A percentile compares a stretch with the other conserved stretches of the same genome.
These are phyloP conservation scores for Evernia prunastri DNA, from an alignment of 495 filamentous ascomycete species.

Conservation along the genomic window DNA sequence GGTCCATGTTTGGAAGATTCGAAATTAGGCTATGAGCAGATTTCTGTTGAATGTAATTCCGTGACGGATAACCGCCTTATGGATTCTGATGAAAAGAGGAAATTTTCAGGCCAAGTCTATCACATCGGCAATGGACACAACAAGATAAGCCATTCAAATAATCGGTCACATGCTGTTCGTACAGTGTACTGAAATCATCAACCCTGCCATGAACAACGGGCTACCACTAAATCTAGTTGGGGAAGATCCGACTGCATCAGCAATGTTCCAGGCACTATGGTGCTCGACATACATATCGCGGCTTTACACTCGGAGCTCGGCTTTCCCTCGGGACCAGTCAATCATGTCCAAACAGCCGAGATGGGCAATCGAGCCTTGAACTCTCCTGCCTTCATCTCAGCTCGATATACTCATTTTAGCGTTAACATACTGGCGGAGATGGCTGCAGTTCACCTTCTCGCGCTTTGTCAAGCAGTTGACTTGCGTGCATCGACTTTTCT, in stretches of 20 bases:
- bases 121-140: conserved; percentile 58
- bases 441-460: conserved; percentile 44
- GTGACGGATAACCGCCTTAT: conserved; percentile 58
- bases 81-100: conserved; percentile 49
- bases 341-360: conserved; percentile 52
- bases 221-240: conserved; percentile 51
- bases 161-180: conserved; percentile 52
- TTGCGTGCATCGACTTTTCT: too few species aligned
- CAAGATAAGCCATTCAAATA: conserved; percentile 42
- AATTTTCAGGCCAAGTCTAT: conserved; percentile 58
- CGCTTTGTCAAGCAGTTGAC: too few species aligned
- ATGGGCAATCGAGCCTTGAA: conserved; percentile 57
- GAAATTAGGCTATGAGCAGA: conserved; percentile 43
- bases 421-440: conserved; percentile 49
- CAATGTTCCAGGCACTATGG: conserved; percentile 49
- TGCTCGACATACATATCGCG: conserved; percentile 58
- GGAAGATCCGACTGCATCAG: conserved; percentile 51
- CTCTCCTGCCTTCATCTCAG: conserved; percentile 52
- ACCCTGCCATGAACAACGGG: conserved; percentile 46
- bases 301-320: conserved; percentile 53
- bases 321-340: conserved; percentile 50
- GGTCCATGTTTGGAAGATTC: conserved; percentile 57
- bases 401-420: conserved; percentile 48
- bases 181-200: conserved; percentile 52
- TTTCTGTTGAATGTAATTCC: conserved; percentile 53